Percentiles rank a stretch among this genome's conserved stretches.
Evolutionary conservation across 2,329 filamentous ascomycete genomes (phyloP).

Genomic region (Dichotomopilus funicola): DNA sequence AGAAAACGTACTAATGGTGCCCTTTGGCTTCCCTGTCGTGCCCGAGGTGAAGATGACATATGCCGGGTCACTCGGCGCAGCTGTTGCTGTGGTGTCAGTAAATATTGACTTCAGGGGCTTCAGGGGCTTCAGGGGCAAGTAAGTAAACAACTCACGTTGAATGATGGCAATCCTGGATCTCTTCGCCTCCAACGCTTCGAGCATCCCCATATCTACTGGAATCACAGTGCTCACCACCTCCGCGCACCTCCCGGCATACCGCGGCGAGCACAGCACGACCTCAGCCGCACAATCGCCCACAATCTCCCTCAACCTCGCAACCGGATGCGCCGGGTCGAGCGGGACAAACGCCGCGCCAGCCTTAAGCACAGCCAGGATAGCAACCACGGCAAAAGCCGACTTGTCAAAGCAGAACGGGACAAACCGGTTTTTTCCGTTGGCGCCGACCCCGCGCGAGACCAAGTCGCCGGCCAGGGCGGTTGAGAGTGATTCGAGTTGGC

Average conservation of each 20-base stretch:
- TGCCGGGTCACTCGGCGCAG: slow-evolving; percentile 9
- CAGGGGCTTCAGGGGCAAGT: neutral
- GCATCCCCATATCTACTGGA: slow-evolving; percentile 7
- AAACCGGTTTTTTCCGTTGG: slow-evolving; percentile 10
- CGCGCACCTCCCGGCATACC: slow-evolving; percentile 12
- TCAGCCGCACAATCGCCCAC: slow-evolving; percentile 11
- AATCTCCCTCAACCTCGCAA: slow-evolving; percentile 18
- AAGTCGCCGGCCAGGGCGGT: slow-evolving; percentile 18
- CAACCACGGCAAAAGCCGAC: slow-evolving; percentile 21
- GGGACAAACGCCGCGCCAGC: slow-evolving; percentile 28
- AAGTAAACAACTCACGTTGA: neutral
- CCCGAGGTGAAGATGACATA: slow-evolving; percentile 48
- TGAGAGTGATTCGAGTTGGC: slow-evolving; percentile 18
- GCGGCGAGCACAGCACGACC: slow-evolving; percentile 15
- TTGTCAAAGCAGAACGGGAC: slow-evolving; percentile 27
- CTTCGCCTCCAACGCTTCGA: slow-evolving; percentile 4
- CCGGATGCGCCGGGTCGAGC: slow-evolving; percentile 23
- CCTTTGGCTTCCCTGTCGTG: slow-evolving; percentile 47
- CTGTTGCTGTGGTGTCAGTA: neutral
- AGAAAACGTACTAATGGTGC: slow-evolving; percentile 23
- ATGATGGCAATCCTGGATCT: neutral
- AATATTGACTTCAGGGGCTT: neutral
- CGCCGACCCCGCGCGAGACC: slow-evolving; percentile 15
- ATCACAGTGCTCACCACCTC: neutral
- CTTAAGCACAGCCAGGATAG: slow-evolving; percentile 26